Base-by-base conservation (phyloP, 805 yeast species). In the Suhomyces canberraensis region DNA sequence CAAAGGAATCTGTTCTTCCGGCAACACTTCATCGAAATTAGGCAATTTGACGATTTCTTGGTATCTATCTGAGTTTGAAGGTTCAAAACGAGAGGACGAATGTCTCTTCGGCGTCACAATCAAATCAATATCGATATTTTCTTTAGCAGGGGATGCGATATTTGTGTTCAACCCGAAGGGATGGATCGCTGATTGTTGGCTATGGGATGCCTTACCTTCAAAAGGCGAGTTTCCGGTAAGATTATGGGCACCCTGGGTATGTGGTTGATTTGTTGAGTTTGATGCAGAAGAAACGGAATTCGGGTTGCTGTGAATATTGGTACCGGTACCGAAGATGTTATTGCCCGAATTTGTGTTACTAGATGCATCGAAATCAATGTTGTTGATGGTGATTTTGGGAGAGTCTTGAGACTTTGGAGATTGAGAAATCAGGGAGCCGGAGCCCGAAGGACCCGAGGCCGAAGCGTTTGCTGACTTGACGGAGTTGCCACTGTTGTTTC, bases 51-150 rank as follows among this genome's bases (percentile, higher is more conserved):
- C 66, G 74, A 82, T 75, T 25, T 70, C 70, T 36, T 60, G 67
- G 37, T 60, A 51, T 34, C 51, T 53, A 29, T 65, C 72, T 11
- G 54, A 46, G 6, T 84, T 75, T 13, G 62, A 47, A 8, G 95
- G 86, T 60, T 90, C 97, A 48, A 93, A 88, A 48, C 96, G 74
- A 22, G 95, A 86, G 19, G 95, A 85, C 35, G 91, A 84, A 58
- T 91, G 98, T 56, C 98, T 79, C 54, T 85, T 88, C 16, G 97
- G 96, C 2, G 71, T 58, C 15, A 56, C 80, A 35, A 90, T 83
- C 48, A 90, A 73, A 52, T 90, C 98, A 40, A 90, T 73, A 47
- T 86, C 87, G 42, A 76, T 71, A 29, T 69, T 79, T 47, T 84
- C 85, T 53, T 78, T 78, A 8, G 28, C 7, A 24, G 84, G 83